phyloP scores from a whole-genome alignment of 169 alveolate genomes.

The Plasmodium relictum region DNA sequence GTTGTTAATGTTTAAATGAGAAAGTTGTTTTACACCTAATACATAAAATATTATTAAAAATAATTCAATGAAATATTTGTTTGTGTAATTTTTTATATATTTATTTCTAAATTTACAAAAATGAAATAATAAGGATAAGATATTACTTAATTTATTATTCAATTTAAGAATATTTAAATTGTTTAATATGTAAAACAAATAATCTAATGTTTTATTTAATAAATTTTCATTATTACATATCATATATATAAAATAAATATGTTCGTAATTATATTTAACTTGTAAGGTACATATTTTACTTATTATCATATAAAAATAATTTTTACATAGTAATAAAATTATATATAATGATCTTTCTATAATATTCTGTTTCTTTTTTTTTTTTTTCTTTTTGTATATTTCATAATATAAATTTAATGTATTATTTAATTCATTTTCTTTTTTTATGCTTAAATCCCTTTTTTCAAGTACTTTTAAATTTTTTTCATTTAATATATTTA shows the following conservation, averaged over 20 bases:
- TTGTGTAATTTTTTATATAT: conserved; percentile 30
- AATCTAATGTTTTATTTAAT: conserved; percentile 53
- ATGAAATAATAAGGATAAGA: conserved; percentile 66
- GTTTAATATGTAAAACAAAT: conserved; percentile 52
- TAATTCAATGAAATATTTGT: conserved; percentile 40
- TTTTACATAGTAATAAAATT: conserved; percentile 50
- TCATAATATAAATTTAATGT: conserved; percentile 21
- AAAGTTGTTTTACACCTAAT: conserved; percentile 53
- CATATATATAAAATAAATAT: conserved; percentile 64
- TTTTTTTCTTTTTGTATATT: conserved; percentile 10
- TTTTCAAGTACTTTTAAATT: neutral
- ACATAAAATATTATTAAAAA: conserved; percentile 58
- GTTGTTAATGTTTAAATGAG: conserved; percentile 13
- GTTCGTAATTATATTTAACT: conserved; percentile 70
- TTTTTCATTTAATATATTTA: conserved; percentile 33
- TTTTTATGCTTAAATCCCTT: neutral
- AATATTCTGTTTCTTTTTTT: conserved; percentile 14
- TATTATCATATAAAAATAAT: conserved; percentile 40
- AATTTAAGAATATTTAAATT: conserved; percentile 14
- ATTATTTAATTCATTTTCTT: conserved; percentile 11
- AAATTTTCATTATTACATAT: conserved; percentile 67
- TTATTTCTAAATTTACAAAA: conserved; percentile 45
- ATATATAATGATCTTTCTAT: conserved; percentile 43
- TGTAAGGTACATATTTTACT: conserved; percentile 42
- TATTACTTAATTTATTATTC: conserved; percentile 60